These are phyloP conservation scores for Ophiostoma australiae DNA, from an alignment of 2,329 filamentous ascomycete species.

Conservation along the genomic window DNA sequence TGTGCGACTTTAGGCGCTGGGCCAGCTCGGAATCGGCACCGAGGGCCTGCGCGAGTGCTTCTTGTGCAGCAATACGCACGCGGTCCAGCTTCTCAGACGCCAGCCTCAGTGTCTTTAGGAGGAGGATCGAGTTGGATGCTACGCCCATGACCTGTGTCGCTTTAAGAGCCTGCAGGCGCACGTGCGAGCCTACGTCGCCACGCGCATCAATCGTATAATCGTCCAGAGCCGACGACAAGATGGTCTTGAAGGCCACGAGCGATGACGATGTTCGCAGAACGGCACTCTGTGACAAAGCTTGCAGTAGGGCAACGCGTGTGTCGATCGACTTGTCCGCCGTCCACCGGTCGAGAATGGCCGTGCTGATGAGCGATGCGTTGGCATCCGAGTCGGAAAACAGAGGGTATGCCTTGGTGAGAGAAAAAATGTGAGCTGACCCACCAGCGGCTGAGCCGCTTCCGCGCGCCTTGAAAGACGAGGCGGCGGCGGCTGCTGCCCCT, in stretches of 20 bases:
- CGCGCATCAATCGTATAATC: constrained; percentile 88
- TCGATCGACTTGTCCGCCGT: constrained; percentile 46
- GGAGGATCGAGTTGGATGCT: constrained; percentile 36
- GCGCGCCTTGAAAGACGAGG: constrained; percentile 26
- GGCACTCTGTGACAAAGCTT: constrained; percentile 47
- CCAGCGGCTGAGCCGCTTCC: constrained; percentile 32
- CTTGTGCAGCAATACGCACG: constrained; percentile 64
- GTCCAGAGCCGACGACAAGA: constrained; percentile 60
- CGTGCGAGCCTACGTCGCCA: constrained; percentile 84
- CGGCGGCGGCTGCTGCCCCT: constrained; percentile 14
- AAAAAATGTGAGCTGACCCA: constrained; percentile 50
- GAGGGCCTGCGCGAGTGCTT: constrained; percentile 44
- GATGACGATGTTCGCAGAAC: constrained; percentile 32
- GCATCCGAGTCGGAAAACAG: constrained; percentile 30
- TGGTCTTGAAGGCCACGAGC: constrained; percentile 38
- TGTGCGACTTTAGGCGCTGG: constrained; percentile 37
- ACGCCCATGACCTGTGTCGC: constrained; percentile 59
- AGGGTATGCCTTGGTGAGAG: constrained; percentile 48
- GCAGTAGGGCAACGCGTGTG: constrained; percentile 51
- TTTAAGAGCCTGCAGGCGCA: constrained; percentile 73
- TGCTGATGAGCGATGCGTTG: constrained; percentile 28
- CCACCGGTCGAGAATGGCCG: constrained; percentile 52
- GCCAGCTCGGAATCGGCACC: background rate
- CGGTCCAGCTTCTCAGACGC: constrained; percentile 87
- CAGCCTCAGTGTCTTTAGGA: constrained; percentile 57